phyloP scores from a whole-genome alignment of 129 eudicot species.

The Apium graveolens region DNA sequence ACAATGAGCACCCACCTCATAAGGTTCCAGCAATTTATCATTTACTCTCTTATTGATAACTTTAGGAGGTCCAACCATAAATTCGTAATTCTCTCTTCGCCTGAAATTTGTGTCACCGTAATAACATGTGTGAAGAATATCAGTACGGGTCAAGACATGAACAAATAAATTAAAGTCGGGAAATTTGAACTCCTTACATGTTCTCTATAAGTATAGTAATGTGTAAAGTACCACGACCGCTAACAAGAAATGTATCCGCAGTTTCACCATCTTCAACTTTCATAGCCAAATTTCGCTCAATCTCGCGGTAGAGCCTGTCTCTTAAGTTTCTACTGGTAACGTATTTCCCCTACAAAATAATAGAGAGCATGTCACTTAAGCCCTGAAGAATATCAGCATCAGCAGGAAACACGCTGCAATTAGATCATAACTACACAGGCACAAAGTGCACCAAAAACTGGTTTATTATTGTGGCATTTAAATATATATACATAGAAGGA shows the following conservation, averaged over 20 bases:
- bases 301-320: constrained; percentile 87
- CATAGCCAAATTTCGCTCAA: constrained; percentile 96
- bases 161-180: neutral
- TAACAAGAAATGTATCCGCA: constrained; percentile 88
- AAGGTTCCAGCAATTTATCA: constrained; percentile 85
- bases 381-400: neutral
- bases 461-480: neutral
- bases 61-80: constrained; percentile 99
- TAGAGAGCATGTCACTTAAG: neutral
- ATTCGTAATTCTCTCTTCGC: constrained; percentile 97
- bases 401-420: neutral
- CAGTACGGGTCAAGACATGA: neutral
- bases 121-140: neutral
- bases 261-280: constrained; percentile 98
- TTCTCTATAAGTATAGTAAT: constrained; percentile 88
- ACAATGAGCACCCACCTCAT: constrained; percentile 49
- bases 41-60: constrained; percentile 77
- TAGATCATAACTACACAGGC: neutral
- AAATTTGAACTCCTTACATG: constrained; percentile 48
- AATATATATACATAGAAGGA: neutral
- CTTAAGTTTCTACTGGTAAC: constrained; percentile 90
- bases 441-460: neutral
- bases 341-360: constrained; percentile 63
- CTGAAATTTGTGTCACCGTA: constrained; percentile 27
- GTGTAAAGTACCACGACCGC: constrained; percentile 97